Evolutionary conservation across 1,284 basidiomycete genomes (phyloP).

Genomic region (Pholiota adiposa): DNA sequence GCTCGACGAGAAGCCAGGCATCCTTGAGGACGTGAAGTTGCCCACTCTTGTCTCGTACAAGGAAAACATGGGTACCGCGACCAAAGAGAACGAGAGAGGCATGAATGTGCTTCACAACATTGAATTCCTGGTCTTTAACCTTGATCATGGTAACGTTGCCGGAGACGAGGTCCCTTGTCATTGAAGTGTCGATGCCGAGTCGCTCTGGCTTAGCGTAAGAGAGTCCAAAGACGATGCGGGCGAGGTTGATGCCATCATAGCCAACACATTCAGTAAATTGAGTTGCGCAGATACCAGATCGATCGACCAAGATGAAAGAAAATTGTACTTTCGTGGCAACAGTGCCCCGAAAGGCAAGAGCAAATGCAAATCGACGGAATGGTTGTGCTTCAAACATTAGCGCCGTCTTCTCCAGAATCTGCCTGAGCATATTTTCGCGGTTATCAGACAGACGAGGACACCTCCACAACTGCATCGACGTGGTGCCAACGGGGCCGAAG

Average conservation of each 20-base stretch:
- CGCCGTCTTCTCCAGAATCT: slow-evolving; percentile 14
- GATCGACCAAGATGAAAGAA: slow-evolving; percentile 13
- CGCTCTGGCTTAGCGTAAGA: slow-evolving; percentile 1
- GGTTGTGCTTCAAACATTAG: slow-evolving; percentile 18
- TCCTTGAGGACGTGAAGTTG: slow-evolving; percentile 19
- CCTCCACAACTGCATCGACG: slow-evolving; percentile 14
- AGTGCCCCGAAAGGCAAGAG: slow-evolving; percentile 11
- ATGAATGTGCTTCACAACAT: slow-evolving; percentile 11
- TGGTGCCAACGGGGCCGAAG: slow-evolving; percentile 13
- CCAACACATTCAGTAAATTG: neutral
- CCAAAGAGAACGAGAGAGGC: slow-evolving; percentile 11
- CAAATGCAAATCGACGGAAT: slow-evolving; percentile 13
- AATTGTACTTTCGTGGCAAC: neutral
- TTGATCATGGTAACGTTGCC: slow-evolving; percentile 7
- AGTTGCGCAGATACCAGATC: slow-evolving; percentile 6
- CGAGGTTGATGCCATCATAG: neutral
- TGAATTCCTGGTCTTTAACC: slow-evolving; percentile 13
- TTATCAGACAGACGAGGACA: slow-evolving; percentile 5
- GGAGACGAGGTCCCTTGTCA: slow-evolving; percentile 1
- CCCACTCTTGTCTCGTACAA: slow-evolving; percentile 14
- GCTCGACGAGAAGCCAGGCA: slow-evolving; percentile 15
- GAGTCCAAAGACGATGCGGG: slow-evolving; percentile 1
- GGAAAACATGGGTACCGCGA: slow-evolving; percentile 15
- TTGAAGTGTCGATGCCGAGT: slow-evolving; percentile 5
- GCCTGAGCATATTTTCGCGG: slow-evolving; percentile 3